Conservation (phyloP, 2,329 filamentous ascomycete species). For the Aspergillus pseudoglaucus region DNA sequence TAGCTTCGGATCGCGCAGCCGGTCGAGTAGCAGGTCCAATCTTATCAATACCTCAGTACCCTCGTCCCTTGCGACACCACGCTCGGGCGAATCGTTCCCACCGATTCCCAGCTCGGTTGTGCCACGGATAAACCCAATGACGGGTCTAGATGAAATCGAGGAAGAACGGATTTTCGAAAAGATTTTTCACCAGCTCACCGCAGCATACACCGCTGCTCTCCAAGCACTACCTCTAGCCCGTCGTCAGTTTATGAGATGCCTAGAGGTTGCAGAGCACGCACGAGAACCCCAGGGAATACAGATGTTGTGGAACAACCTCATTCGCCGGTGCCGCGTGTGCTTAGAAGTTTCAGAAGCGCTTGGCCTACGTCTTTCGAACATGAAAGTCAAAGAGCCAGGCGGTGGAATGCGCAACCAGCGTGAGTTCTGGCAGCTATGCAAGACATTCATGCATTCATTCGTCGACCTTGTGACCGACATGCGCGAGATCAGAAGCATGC, state of each 20-base stretch:
- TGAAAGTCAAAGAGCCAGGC: slow-evolving; percentile 79
- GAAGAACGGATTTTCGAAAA: slow-evolving; percentile 77
- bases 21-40: slow-evolving; percentile 49
- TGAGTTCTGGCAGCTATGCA: slow-evolving; percentile 65
- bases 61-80: slow-evolving; percentile 58
- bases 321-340: slow-evolving; percentile 63
- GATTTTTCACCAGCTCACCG: slow-evolving; percentile 70
- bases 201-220: slow-evolving; percentile 66
- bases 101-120: slow-evolving; percentile 38
- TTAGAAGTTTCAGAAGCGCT: slow-evolving; percentile 69
- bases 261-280: slow-evolving; percentile 57
- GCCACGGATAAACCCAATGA: slow-evolving; percentile 47
- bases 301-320: slow-evolving; percentile 63
- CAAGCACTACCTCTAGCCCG: slow-evolving; percentile 65
- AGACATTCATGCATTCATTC: slow-evolving; percentile 47
- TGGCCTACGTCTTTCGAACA: slow-evolving; percentile 64
- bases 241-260: slow-evolving; percentile 57
- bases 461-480: slow-evolving; percentile 43
- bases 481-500: slow-evolving; percentile 41
- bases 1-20: slow-evolving; percentile 32
- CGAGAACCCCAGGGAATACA: slow-evolving; percentile 55
- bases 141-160: slow-evolving; percentile 60
- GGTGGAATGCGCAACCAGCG: slow-evolving; percentile 55
- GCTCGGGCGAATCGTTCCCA: slow-evolving; percentile 75
- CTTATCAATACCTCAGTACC: slow-evolving; percentile 42